Evolutionary conservation across 768 basidiomycete genomes (phyloP), one percentile per base, ranked within the genome.

Genomic region (Xerocomellus amylosporus): DNA sequence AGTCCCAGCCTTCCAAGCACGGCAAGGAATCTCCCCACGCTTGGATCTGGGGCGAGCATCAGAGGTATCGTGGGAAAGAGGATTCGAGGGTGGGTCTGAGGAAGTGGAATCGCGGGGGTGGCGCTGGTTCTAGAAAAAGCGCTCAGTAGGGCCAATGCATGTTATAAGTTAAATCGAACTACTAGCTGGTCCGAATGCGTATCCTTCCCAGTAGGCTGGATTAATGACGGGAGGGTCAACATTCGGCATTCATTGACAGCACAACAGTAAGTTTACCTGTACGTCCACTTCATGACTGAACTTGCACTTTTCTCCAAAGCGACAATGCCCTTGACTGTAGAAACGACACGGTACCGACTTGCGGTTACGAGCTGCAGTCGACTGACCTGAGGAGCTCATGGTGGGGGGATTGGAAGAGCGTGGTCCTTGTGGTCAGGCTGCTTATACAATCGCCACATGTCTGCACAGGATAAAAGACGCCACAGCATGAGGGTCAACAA

Each of bases 1-100:
- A 8, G 63, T 65, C 40, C 76, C 75, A 48, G 64, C 65, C 45
- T 66, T 74, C 77, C 75, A 74, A 47, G 67, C 60, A 34, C 54
- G 62, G 58, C 69, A 71, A 45, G 61, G 60, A 1, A 13, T 51
- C 14, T 58, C 57, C 40, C 54, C 56, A 46, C 49, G 56, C 54
- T 67, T 69, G 58, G 62, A 40, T 56, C 60, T 61, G 53, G 55
- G 61, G 8, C 56, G 53, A 40, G 53, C 46, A 56, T 52, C 58
- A 57, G 62, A 60, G 52, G 51, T 4, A 15, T 49, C 47, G 5
- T 46, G 46, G 15, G 55, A 36, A 39, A 44, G 17, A 13, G 34
- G 19, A n/a, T 10, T 49, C 19, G 31, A 37, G 8, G 46, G 24
- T 1, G 28, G 2, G n/a, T 46, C n/a, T 24, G 39, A 22, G 17